Evolutionary conservation across 2,329 filamentous ascomycete genomes (phyloP).

Genomic region (Fusarium oxysporum): DNA sequence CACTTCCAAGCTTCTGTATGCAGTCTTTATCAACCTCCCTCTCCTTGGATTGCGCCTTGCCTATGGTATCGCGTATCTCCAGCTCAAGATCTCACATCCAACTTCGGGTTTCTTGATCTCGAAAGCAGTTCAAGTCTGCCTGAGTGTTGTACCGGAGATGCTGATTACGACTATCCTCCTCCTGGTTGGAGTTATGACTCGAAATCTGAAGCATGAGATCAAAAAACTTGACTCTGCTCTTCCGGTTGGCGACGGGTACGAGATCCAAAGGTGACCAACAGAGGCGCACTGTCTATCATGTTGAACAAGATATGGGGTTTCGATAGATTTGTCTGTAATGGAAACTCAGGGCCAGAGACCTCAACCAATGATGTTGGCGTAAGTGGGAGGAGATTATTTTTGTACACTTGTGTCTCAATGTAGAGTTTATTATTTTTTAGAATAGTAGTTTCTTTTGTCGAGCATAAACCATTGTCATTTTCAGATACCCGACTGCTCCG

Average conservation of each 20-base stretch:
- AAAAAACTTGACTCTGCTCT: not conserved
- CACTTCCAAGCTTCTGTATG: constrained; percentile 5
- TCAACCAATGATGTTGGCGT: not conserved
- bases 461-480: not conserved
- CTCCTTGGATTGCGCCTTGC: constrained; percentile 9
- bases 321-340: not conserved
- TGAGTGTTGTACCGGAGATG: constrained; percentile 9
- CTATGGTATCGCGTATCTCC: constrained; percentile 12
- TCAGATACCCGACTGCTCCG: not conserved
- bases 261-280: not conserved
- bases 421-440: not conserved
- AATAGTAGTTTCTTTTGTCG: not conserved
- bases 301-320: not conserved
- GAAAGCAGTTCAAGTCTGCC: constrained; percentile 8
- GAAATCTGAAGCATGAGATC: constrained; percentile 12
- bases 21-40: constrained; percentile 9
- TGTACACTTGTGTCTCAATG: not conserved
- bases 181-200: not conserved
- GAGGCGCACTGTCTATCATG: not conserved
- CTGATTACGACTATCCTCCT: constrained; percentile 6
- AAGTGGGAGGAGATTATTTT: not conserved
- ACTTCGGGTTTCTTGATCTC: constrained; percentile 9
- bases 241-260: not conserved
- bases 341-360: not conserved
- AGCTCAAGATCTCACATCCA: constrained; percentile 6